Evolutionary conservation across 306 rosid genomes (phyloP).

Genomic region (Fagus crenata): DNA sequence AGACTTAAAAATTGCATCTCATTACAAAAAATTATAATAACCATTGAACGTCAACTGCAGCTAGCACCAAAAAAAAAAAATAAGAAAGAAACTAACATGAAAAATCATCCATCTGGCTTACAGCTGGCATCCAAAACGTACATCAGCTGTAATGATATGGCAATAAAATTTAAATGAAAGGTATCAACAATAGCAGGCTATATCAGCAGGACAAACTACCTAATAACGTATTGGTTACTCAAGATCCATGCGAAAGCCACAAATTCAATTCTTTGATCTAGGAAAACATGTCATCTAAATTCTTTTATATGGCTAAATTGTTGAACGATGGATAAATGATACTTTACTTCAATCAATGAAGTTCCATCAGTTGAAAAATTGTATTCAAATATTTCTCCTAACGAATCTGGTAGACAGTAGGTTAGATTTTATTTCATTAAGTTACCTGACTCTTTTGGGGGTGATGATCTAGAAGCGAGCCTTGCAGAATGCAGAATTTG

Average conservation of each 20-base stretch:
- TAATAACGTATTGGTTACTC: background rate
- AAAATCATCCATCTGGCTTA: background rate
- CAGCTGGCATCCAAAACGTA: background rate
- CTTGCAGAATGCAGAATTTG: conserved; percentile 69
- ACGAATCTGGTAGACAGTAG: background rate
- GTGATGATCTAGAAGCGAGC: conserved; percentile 44
- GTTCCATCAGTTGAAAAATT: conserved; percentile 2
- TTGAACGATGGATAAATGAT: background rate
- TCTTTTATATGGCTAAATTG: background rate
- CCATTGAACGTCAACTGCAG: background rate
- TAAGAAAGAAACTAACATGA: background rate
- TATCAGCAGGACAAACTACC: background rate
- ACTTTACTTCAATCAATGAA: conserved; percentile 13
- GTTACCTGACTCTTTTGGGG: conserved; percentile 51
- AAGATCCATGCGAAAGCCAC: background rate
- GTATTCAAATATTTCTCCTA: background rate
- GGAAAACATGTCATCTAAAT: background rate
- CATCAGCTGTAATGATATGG: background rate
- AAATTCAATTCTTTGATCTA: background rate
- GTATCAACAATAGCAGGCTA: background rate
- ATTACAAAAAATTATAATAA: background rate
- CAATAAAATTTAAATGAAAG: background rate
- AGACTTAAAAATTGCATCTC: background rate
- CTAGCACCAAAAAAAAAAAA: background rate
- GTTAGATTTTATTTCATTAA: background rate